These are phyloP conservation scores for Diaporthe sp. DNA, from an alignment of 2,329 filamentous ascomycete genomes.

Conservation along the genomic window DNA sequence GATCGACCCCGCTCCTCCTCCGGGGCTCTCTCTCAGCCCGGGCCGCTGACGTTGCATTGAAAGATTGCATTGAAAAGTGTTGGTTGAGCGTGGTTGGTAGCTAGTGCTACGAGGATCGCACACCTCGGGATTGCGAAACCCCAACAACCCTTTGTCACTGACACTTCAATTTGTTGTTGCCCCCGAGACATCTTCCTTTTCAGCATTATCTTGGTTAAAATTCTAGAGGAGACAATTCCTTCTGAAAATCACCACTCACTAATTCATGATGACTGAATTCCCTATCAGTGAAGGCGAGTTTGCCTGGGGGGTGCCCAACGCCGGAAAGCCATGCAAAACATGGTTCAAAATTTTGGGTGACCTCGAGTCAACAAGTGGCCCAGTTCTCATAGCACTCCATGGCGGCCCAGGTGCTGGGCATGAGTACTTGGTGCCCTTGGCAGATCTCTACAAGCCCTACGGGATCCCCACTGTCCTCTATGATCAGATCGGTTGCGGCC, in stretches of 20 bases:
- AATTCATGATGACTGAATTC: not conserved
- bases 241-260: not conserved
- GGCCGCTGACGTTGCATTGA: not conserved
- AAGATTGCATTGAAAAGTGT: not conserved
- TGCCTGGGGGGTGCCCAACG: constrained; percentile 34
- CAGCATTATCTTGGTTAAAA: not conserved
- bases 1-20: not conserved
- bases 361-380: constrained; percentile 16
- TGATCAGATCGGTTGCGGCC: constrained; percentile 65
- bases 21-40: not conserved
- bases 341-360: constrained; percentile 34
- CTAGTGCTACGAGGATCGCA: not conserved
- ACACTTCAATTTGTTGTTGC: not conserved
- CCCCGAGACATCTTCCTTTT: not conserved
- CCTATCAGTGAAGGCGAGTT: constrained; percentile 36
- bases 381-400: constrained; percentile 47
- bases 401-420: constrained; percentile 62
- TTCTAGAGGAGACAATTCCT: not conserved
- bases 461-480: constrained; percentile 62
- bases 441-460: constrained; percentile 40
- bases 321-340: constrained; percentile 38
- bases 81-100: not conserved
- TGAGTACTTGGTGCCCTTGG: constrained; percentile 52
- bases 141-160: not conserved
- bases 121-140: not conserved